These are phyloP conservation scores for Nymphaea thermarum DNA, from an alignment of 164 flowering plant genomes.

Conservation along the genomic window DNA sequence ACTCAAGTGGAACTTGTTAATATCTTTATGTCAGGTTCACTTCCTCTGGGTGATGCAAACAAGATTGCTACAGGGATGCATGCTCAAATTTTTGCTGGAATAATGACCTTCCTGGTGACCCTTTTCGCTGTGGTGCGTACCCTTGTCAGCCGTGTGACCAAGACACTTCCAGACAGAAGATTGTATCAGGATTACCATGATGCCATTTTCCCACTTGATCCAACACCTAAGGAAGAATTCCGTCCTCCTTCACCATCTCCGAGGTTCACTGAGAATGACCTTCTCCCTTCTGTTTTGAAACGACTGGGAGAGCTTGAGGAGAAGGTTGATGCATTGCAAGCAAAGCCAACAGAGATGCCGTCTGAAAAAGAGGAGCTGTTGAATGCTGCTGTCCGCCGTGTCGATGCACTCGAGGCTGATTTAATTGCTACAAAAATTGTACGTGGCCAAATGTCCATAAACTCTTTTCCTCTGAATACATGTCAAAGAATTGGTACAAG, in stretches of 20 bases:
- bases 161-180: constrained; percentile 27
- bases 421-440: constrained; percentile 88
- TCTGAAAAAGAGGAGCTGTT: constrained; percentile 78
- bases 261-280: constrained; percentile 31
- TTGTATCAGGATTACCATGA: constrained; percentile 14
- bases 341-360: constrained; percentile 85
- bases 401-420: constrained; percentile 91
- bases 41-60: constrained; percentile 13
- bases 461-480: neutral
- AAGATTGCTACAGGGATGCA: constrained; percentile 35
- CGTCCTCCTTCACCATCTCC: constrained; percentile 55
- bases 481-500: neutral
- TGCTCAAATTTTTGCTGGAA: constrained; percentile 22
- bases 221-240: constrained; percentile 30
- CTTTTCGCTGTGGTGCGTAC: constrained; percentile 35
- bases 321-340: constrained; percentile 50
- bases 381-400: constrained; percentile 90
- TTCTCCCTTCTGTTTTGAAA: constrained; percentile 46
- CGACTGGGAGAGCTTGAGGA: constrained; percentile 73
- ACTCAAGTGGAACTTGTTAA: too few species aligned
- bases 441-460: neutral
- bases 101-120: constrained; percentile 50
- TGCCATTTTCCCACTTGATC: constrained; percentile 16
- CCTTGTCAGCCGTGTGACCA: constrained; percentile 22
- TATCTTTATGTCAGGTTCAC: constrained; percentile 17